These are phyloP conservation scores for Ettlia oleoabundans DNA, from an alignment of 139 green algal genomes.

Conservation along the genomic window DNA sequence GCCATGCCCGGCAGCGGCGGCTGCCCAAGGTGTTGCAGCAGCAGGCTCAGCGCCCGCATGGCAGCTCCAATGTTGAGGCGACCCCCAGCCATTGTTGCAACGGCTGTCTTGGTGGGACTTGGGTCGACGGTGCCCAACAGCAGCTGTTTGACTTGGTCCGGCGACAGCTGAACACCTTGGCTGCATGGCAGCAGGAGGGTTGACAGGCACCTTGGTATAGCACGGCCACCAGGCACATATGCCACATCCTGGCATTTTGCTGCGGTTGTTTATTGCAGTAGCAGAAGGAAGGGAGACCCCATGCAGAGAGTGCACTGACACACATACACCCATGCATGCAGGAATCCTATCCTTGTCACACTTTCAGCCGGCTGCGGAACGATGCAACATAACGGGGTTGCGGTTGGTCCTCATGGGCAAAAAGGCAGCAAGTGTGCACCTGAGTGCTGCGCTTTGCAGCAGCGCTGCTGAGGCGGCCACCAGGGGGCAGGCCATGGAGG, in stretches of 20 bases:
- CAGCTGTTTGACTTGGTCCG: conserved; percentile 1
- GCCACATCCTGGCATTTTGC: too few relatives aligned
- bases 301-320: too few relatives aligned
- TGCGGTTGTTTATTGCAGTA: too few relatives aligned
- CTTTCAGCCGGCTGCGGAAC: too few relatives aligned
- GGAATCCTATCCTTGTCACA: too few relatives aligned
- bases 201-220: not conserved
- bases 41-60: conserved; percentile 12
- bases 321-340: too few relatives aligned
- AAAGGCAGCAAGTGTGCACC: not conserved
- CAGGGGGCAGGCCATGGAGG: conserved; percentile 25
- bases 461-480: conserved; percentile 15
- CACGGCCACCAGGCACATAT: too few relatives aligned
- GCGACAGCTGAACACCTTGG: not conserved
- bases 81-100: not conserved
- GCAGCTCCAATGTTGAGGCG: conserved; percentile 17
- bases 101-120: not conserved
- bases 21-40: not conserved
- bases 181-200: not conserved
- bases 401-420: too few relatives aligned
- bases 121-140: not conserved
- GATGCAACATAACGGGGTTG: too few relatives aligned
- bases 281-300: too few relatives aligned
- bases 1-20: not conserved
- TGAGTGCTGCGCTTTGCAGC: conserved; percentile 1